Percentiles rank a stretch among this genome's conserved stretches.
Evolutionary conservation across 345 rosid species (phyloP).

Genomic region (Microcos paniculata): DNA sequence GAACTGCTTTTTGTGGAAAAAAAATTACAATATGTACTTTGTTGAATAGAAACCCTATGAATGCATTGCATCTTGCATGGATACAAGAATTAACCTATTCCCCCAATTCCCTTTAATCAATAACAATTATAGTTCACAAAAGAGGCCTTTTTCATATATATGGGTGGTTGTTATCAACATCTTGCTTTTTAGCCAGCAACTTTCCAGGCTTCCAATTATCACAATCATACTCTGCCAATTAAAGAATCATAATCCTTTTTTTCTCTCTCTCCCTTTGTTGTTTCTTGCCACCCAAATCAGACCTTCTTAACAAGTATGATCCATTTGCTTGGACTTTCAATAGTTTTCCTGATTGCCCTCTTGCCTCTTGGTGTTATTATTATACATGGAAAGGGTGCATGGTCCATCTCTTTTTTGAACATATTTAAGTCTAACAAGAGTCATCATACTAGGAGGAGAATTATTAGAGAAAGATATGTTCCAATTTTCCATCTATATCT

Average conservation of each 20-base stretch:
- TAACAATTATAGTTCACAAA: background rate
- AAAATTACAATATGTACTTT: background rate
- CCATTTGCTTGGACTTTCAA: background rate
- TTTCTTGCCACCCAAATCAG: background rate
- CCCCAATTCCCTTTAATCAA: background rate
- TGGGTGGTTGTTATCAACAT: background rate
- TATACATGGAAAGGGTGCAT: too few relatives aligned
- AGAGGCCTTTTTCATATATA: background rate
- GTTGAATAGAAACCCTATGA: too few relatives aligned
- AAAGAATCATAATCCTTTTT: background rate
- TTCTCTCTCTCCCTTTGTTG: too few relatives aligned
- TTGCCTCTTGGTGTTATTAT: background rate
- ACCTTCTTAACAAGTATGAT: background rate
- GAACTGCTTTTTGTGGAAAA: background rate
- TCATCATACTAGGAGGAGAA: too few relatives aligned
- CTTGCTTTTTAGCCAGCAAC: background rate
- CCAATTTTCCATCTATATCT: too few relatives aligned
- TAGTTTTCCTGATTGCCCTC: background rate
- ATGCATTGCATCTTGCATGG: background rate
- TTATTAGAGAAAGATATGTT: too few relatives aligned
- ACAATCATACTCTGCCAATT: background rate
- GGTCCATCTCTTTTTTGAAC: too few relatives aligned
- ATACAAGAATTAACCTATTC: background rate
- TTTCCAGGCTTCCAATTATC: conserved; percentile 5
- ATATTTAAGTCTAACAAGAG: too few relatives aligned